Evolutionary conservation across 2,329 filamentous ascomycete species (phyloP).

Genomic region (Aschersonia sp.): DNA sequence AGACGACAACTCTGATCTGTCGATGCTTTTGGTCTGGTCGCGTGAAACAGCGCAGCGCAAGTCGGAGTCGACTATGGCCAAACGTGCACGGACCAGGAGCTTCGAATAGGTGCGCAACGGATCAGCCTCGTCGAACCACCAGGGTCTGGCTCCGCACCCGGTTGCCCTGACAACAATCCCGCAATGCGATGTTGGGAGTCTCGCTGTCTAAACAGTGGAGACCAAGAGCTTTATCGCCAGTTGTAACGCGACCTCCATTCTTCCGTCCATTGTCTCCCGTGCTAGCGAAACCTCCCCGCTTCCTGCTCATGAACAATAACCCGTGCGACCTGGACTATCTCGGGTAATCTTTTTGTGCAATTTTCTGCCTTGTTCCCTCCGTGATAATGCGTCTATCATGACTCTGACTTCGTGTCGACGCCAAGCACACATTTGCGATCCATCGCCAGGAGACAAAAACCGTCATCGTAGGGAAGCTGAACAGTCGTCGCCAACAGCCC

Average conservation of each 20-base stretch:
- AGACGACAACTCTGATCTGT: no score
- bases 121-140: neutral
- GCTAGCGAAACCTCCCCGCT: neutral
- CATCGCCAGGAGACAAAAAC: neutral
- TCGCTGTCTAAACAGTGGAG: conserved; percentile 1
- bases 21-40: no score
- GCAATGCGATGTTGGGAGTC: neutral
- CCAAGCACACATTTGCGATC: neutral
- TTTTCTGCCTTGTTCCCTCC: neutral
- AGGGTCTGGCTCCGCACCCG: neutral
- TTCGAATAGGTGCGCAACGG: no score
- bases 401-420: neutral
- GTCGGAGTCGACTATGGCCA: no score
- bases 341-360: no score
- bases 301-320: neutral
- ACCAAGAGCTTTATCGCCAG: neutral
- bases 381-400: conserved; percentile 2
- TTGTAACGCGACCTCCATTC: neutral
- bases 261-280: neutral
- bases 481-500: no score
- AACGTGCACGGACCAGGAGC: no score
- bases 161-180: conserved; percentile 1
- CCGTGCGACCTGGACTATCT: no score
- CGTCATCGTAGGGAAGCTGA: no score
- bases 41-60: no score